phyloP scores from a whole-genome alignment of 2,329 filamentous ascomycete species.

The Taxawa tesnikishii region DNA sequence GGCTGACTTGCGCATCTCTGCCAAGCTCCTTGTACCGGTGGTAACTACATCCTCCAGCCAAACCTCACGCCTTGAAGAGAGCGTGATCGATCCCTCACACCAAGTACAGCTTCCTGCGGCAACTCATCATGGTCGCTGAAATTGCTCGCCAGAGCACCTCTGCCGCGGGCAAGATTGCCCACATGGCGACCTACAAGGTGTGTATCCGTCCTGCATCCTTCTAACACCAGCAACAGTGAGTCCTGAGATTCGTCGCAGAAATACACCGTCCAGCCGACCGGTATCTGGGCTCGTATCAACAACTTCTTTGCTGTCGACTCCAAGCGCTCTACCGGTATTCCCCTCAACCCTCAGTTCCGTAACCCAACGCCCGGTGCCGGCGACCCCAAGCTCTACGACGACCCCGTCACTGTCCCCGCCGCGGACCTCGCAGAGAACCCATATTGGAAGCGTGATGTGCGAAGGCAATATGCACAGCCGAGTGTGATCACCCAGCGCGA shows the following conservation, averaged over 20 bases:
- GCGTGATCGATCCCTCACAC: too few species aligned
- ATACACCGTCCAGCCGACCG: slow-evolving; percentile 84
- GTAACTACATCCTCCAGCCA: too few species aligned
- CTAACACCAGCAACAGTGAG: background rate
- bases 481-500: slow-evolving; percentile 75
- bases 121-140: slow-evolving; percentile 8
- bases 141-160: slow-evolving; percentile 10
- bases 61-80: too few species aligned
- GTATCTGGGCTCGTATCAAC: slow-evolving; percentile 78
- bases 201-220: background rate
- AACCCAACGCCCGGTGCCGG: slow-evolving; percentile 67
- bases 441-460: slow-evolving; percentile 89
- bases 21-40: too few species aligned
- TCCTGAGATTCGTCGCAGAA: slow-evolving; percentile 47
- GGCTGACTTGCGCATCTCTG: too few species aligned
- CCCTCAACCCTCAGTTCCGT: slow-evolving; percentile 85
- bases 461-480: slow-evolving; percentile 68
- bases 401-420: slow-evolving; percentile 73
- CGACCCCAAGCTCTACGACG: slow-evolving; percentile 62
- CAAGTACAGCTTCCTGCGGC: too few species aligned
- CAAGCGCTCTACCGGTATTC: slow-evolving; percentile 80
- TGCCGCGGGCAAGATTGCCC: slow-evolving; percentile 9
- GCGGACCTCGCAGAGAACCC: slow-evolving; percentile 83
- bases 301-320: slow-evolving; percentile 69
- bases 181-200: slow-evolving; percentile 7